Conservation (phyloP, 108 stramenopile species). For the Fragilaria crotonensis region DNA sequence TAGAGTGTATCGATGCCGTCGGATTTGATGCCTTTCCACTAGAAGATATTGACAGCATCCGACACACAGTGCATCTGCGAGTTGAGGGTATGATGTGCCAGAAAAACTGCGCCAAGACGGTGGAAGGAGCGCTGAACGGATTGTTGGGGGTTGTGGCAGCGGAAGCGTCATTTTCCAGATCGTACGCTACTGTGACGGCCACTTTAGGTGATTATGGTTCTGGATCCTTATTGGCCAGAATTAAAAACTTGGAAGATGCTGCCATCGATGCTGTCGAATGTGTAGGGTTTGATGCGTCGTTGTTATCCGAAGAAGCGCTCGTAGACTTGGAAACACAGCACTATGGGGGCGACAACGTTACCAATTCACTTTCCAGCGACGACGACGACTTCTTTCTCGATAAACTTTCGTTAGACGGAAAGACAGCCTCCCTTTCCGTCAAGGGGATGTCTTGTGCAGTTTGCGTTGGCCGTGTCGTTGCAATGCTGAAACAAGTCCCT, state of each 20-base stretch:
- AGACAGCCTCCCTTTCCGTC: conserved; percentile 16
- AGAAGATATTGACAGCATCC: not conserved
- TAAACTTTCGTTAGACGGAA: not conserved
- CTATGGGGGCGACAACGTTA: not conserved
- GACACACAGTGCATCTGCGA: conserved; percentile 26
- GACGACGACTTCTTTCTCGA: not conserved
- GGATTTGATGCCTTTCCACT: not conserved
- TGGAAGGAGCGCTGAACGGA: conserved; percentile 21
- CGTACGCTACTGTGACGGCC: conserved; percentile 2
- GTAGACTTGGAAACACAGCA: conserved; percentile 13
- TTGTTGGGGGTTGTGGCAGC: conserved; percentile 9
- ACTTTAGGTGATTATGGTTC: conserved; percentile 1
- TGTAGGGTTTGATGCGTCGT: conserved; percentile 51
- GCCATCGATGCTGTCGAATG: conserved; percentile 47
- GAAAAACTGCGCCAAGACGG: conserved; percentile 77
- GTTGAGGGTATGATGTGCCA: conserved; percentile 95
- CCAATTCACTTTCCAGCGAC: not conserved
- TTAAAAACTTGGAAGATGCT: conserved; percentile 7
- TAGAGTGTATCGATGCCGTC: not conserved
- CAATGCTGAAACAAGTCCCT: conserved; percentile 16
- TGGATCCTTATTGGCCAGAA: not conserved
- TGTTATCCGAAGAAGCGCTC: conserved; percentile 15
- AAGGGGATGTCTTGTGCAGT: conserved; percentile 68
- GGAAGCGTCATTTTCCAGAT: conserved; percentile 6
- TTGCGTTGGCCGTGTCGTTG: conserved; percentile 55